Percentiles rank a stretch among this genome's conserved stretches.
These are phyloP conservation scores for Colletotrichum simmondsii DNA, from an alignment of 2,329 filamentous ascomycete species.

Conservation along the genomic window DNA sequence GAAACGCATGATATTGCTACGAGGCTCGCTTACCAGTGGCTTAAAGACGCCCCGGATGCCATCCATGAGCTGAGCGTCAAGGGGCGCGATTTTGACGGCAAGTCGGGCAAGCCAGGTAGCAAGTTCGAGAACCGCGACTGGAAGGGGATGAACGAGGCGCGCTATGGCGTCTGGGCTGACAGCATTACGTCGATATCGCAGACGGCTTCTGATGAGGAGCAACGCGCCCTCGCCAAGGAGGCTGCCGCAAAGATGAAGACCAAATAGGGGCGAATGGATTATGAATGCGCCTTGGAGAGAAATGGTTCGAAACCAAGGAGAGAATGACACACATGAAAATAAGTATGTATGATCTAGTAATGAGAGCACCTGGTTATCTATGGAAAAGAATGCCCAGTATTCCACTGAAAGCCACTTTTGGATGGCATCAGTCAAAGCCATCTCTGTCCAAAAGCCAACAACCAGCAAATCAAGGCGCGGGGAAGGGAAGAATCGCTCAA, in stretches of 20 bases:
- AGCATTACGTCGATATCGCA: constrained; percentile 28
- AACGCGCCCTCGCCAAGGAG: not conserved
- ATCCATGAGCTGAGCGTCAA: constrained; percentile 34
- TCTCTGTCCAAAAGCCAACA: no score
- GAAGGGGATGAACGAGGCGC: constrained; percentile 41
- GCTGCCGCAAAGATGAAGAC: constrained; percentile 20
- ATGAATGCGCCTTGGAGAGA: no score
- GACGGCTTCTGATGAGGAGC: not conserved
- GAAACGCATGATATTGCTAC: constrained; percentile 20
- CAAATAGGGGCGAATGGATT: not conserved
- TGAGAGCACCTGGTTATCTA: not conserved
- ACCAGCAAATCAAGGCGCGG: no score
- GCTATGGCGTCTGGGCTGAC: constrained; percentile 40
- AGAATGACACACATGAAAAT: not conserved
- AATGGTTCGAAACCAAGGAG: not conserved
- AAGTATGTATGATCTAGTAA: not conserved
- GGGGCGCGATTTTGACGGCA: constrained; percentile 28
- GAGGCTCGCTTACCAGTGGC: constrained; percentile 39
- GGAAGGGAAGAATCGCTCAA: not conserved
- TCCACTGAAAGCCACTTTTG: no score
- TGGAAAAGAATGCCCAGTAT: no score
- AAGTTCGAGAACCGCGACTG: constrained; percentile 38
- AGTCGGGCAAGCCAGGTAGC: constrained; percentile 32
- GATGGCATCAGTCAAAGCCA: no score
- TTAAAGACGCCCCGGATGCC: constrained; percentile 33